Conservation (phyloP, 1,284 basidiomycete genomes). For the Ceratobasidium sp. region DNA sequence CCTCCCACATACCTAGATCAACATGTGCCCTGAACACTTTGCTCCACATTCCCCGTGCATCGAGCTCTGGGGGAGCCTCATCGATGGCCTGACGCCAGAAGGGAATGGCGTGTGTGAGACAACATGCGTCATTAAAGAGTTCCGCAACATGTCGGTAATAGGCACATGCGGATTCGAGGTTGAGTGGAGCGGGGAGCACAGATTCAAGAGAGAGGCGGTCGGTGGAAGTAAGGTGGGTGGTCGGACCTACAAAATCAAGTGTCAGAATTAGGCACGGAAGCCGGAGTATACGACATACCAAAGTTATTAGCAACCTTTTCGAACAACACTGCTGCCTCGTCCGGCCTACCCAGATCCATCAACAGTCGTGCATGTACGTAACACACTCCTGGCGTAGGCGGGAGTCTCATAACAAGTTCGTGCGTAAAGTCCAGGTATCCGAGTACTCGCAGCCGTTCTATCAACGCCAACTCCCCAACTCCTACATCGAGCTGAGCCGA, state of each 20-base stretch:
- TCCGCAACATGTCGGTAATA: conserved; percentile 81
- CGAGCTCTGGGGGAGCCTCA: conserved; percentile 59
- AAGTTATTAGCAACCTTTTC: conserved; percentile 79
- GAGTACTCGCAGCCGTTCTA: conserved; percentile 68
- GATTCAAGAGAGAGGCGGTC: conserved; percentile 40
- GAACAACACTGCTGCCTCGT: conserved; percentile 74
- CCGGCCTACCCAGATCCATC: conserved; percentile 71
- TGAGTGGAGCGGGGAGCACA: conserved; percentile 41
- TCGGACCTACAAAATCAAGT: conserved; percentile 33
- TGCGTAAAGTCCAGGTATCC: conserved; percentile 68
- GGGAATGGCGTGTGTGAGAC: conserved; percentile 67
- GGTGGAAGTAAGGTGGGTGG: neutral
- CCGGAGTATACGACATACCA: conserved; percentile 58
- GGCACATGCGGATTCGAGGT: conserved; percentile 54
- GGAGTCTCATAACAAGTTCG: conserved; percentile 75
- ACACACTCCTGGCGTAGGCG: conserved; percentile 72
- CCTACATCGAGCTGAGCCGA: conserved; percentile 61
- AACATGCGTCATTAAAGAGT: conserved; percentile 68
- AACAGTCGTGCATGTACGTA: conserved; percentile 76
- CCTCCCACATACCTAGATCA: conserved; percentile 76
- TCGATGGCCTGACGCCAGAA: conserved; percentile 82
- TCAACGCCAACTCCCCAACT: conserved; percentile 67
- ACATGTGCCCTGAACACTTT: conserved; percentile 78
- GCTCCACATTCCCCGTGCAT: conserved; percentile 74
- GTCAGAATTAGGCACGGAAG: neutral